Base-by-base conservation (phyloP, 495 filamentous ascomycete species). In the Talaromyces borbonicus region DNA sequence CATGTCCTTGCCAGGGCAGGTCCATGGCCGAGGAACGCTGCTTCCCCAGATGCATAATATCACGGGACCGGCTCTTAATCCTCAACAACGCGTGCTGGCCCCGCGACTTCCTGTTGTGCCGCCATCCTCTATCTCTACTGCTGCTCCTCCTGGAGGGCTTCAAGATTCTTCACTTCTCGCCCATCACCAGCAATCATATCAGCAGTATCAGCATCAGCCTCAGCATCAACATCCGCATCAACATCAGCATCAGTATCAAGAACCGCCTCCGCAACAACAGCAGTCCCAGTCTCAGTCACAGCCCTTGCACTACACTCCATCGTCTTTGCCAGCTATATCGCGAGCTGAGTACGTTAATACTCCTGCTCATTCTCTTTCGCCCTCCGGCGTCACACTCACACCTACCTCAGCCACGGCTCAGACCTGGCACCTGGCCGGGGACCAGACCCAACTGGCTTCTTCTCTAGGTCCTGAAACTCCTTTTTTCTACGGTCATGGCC, bases 1-100 rank as follows among this genome's bases (percentile, higher is more conserved):
- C 27, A 43, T 49, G 32, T 55, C 53, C 14, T 20, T 23, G 19
- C 27, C 18, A 18, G 30, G 23, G 9, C 38, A 41, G 19, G 12
- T 41, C 18, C 23, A 23, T 30, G 27, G 7, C 27, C 27, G 12
- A 30, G 33, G n/a, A n/a, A n/a, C 33, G 20, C 42, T 29, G 22
- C 29, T 15, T 22, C 43, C 30, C 8, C 30, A 12, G 43, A n/a
- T n/a, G n/a, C n/a, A n/a, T n/a, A n/a, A n/a, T 9, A 43, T 43
- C 22, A 20, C 35, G 4, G 33, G 33, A 5, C 43, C 30, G 14
- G 19, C 43, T 0, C 19, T 31, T 15, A 33, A 33, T 31, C 31
- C 24, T 19, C 43, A 46, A 33, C 44, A 47, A 22, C 44, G 44
- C 33, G 19, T 47, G n/a, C 44, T 47, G 5, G 44, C 44, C 11